These are phyloP conservation scores for Cutaneotrichosporon curvatum DNA, from an alignment of 1,284 basidiomycete genomes.

Conservation along the genomic window DNA sequence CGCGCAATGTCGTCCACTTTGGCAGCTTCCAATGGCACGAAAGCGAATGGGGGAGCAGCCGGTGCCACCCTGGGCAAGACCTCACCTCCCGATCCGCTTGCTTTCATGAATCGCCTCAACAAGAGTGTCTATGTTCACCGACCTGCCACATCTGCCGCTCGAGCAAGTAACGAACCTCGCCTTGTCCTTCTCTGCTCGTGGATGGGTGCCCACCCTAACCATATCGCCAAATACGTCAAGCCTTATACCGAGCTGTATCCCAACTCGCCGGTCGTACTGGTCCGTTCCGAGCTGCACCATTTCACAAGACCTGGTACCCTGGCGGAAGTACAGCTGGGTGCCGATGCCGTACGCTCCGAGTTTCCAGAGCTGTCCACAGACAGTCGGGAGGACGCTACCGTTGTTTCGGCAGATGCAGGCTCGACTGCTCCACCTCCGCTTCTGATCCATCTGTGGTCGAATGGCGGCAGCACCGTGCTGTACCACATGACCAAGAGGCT, in stretches of 20 bases:
- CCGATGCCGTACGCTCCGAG: not conserved
- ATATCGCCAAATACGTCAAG: conserved; percentile 15
- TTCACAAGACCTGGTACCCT: conserved; percentile 4
- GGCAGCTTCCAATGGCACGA: too few relatives aligned
- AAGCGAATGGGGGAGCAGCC: too few relatives aligned
- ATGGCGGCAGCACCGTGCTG: conserved; percentile 10
- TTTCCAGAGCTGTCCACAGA: conserved; percentile 2
- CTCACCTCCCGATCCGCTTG: not conserved
- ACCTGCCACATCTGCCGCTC: not conserved
- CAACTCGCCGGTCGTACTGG: conserved; percentile 9
- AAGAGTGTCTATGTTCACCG: conserved; percentile 1
- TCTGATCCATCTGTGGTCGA: conserved; percentile 16
- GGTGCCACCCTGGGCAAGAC: too few relatives aligned
- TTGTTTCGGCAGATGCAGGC: not conserved
- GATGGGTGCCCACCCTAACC: conserved; percentile 12
- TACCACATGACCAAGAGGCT: not conserved
- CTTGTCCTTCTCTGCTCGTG: conserved; percentile 16
- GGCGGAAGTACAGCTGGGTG: conserved; percentile 1
- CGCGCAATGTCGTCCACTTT: too few relatives aligned
- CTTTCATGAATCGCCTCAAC: not conserved
- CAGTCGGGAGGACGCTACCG: not conserved
- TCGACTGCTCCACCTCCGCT: too few relatives aligned
- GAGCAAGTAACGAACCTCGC: not conserved
- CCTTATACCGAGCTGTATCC: conserved; percentile 12
- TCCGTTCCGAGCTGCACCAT: conserved; percentile 8